phyloP scores from a whole-genome alignment of 257 asterid species.

The Galeopsis tetrahit region DNA sequence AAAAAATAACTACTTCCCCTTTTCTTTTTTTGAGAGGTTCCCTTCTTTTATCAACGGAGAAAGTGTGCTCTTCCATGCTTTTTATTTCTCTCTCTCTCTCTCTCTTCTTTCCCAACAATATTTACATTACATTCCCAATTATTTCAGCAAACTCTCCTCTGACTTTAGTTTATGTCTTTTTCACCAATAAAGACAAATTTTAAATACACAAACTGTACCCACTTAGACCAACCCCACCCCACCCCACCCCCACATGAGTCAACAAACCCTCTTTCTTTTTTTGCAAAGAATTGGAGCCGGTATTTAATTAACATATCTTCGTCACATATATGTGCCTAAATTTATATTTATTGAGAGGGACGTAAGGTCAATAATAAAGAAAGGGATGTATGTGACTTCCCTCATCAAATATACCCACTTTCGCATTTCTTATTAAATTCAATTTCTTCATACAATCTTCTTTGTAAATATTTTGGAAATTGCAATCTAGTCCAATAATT shows the following conservation, averaged over 20 bases:
- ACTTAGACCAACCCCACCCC: slow-evolving; percentile 12
- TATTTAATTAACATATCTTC: neutral
- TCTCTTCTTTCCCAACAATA: slow-evolving; percentile 11
- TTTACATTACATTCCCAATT: neutral
- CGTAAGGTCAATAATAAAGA: slow-evolving; percentile 44
- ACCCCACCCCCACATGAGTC: slow-evolving; percentile 24
- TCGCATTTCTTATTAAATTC: slow-evolving; percentile 4
- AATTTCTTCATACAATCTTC: too few species aligned
- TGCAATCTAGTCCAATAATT: too few species aligned
- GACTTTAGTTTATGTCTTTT: slow-evolving; percentile 34
- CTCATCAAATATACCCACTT: slow-evolving; percentile 38
- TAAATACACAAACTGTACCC: neutral
- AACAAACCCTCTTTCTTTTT: slow-evolving; percentile 14
- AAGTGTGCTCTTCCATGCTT: slow-evolving; percentile 5
- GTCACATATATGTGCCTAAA: slow-evolving; percentile 5
- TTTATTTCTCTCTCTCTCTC: neutral
- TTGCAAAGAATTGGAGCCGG: slow-evolving; percentile 34
- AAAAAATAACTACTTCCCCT: neutral
- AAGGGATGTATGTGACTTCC: slow-evolving; percentile 23
- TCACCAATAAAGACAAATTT: slow-evolving; percentile 33
- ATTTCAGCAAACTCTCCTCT: slow-evolving; percentile 27
- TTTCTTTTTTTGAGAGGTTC: too few species aligned
- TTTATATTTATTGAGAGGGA: slow-evolving; percentile 27
- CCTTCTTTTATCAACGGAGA: neutral
- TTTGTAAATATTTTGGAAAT: too few species aligned